Evolutionary conservation across 305 asterid species (phyloP), one percentile per base, ranked within the genome.

Genomic region (Withania somnifera): DNA sequence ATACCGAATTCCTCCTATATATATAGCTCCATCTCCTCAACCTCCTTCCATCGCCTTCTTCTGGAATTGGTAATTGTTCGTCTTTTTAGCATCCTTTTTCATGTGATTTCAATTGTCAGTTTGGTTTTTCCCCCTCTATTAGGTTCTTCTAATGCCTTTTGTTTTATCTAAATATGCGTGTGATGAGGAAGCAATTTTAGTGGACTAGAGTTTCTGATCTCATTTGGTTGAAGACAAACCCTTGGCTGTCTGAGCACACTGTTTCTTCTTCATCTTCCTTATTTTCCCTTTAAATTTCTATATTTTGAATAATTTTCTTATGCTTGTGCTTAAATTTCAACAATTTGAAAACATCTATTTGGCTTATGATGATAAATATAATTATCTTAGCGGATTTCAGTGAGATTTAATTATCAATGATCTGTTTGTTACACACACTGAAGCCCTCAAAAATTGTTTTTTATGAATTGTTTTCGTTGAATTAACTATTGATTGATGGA

Each of bases 391-490:
- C 97, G 95, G 97, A 92, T 91, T 92, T 92, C 95, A 88, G 91
- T 90, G 95, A 91, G 97, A 79, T 91, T 75, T 85, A 24, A 80
- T 57, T 52, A 83, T 91, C 97, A 85, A 84, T 85, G 97, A 92
- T 89, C 97, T 86, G 86, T 68, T 67, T 87, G 95, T 90, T 91
- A 90, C 95, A 92, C 98, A 95, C 98, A 93, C 98, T 92, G 98
- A 95, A 85, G 98, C 98, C 92, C 75, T 42, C 2, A 3, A 4
- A 2, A 6, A 2, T 5, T 19, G 2, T 20, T 28, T 17, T 40
- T 15, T 38, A 2, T 22, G 34, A 24, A 22, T 28, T 17, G 24
- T 32, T 58, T 32, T 38, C 17, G 0, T 11, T 19, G 32, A 45
- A 28, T 42, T 42, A 22, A 30, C 7, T 6, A 3, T 4, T 24